phyloP scores from a whole-genome alignment of 2,329 filamentous ascomycete species.

The Helotiales sp. region DNA sequence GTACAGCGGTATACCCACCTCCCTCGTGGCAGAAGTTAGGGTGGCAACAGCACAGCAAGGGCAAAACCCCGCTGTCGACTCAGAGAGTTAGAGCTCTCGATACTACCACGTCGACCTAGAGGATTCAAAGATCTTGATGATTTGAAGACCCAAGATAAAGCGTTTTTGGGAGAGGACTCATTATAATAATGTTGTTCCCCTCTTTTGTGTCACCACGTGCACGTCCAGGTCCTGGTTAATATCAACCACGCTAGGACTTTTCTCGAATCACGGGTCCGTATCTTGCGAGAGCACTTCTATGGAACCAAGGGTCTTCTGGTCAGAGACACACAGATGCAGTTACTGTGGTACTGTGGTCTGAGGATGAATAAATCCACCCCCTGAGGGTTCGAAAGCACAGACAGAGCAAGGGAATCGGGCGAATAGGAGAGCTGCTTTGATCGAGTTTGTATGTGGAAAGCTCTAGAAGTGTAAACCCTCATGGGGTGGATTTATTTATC shows the following conservation, averaged over 20 bases:
- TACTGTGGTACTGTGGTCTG: too few relatives aligned
- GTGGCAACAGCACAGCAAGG: constrained; percentile 7
- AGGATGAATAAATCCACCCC: too few relatives aligned
- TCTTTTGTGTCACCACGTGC: background rate
- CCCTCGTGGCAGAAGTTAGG: constrained; percentile 18
- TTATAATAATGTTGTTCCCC: background rate
- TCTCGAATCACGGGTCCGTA: constrained; percentile 4
- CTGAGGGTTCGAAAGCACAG: too few relatives aligned
- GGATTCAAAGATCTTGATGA: constrained; percentile 3
- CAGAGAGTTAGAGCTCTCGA: background rate
- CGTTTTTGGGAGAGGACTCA: background rate
- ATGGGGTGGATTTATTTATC: too few relatives aligned
- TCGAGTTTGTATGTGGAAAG: too few relatives aligned
- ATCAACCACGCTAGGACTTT: background rate
- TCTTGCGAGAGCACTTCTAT: background rate
- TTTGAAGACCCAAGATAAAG: constrained; percentile 3
- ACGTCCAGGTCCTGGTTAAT: background rate
- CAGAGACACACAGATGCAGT: too few relatives aligned
- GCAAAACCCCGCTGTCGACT: constrained; percentile 13
- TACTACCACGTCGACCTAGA: background rate
- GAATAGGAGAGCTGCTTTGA: too few relatives aligned
- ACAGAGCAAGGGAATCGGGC: too few relatives aligned
- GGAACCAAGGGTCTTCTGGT: too few relatives aligned
- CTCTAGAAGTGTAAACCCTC: too few relatives aligned
- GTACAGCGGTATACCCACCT: constrained; percentile 8